Conservation (phyloP, 2,329 filamentous ascomycete species). For the Cercospora zeae-maydis region DNA sequence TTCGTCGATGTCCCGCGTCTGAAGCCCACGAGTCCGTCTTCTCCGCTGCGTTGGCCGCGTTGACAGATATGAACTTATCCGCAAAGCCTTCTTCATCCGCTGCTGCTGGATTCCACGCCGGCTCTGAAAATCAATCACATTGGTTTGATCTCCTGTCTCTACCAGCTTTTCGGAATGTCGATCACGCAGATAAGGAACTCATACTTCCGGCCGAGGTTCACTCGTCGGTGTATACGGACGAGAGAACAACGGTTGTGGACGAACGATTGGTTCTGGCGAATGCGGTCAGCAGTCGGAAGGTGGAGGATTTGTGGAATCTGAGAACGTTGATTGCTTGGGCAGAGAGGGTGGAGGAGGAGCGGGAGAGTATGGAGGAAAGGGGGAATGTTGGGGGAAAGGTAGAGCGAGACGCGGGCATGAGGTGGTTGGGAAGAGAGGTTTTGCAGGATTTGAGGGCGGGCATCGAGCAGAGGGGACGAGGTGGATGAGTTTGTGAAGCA, state of each 20-base stretch:
- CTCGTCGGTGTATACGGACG: conserved; percentile 50
- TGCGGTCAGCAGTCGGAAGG: conserved; percentile 44
- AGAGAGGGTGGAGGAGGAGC: conserved; percentile 40
- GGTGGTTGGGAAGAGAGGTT: conserved; percentile 56
- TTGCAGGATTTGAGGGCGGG: conserved; percentile 53
- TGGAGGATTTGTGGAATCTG: conserved; percentile 60
- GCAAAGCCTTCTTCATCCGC: not conserved
- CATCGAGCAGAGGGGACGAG: conserved; percentile 42
- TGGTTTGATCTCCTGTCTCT: conserved; percentile 74
- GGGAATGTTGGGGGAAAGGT: not conserved
- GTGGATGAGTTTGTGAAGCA: not conserved
- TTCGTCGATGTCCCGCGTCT: conserved; percentile 59
- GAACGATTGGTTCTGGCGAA: conserved; percentile 61
- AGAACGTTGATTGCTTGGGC: conserved; percentile 64
- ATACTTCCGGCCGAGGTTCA: conserved; percentile 37
- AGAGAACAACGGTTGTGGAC: conserved; percentile 64
- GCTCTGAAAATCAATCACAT: conserved; percentile 11
- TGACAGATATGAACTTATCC: conserved; percentile 57
- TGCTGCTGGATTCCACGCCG: conserved; percentile 17
- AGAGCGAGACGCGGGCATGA: conserved; percentile 26
- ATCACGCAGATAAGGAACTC: conserved; percentile 61
- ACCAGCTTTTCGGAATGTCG: conserved; percentile 48
- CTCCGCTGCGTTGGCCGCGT: conserved; percentile 67
- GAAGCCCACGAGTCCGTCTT: conserved; percentile 58
- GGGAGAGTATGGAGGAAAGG: not conserved